Evolutionary conservation across 2,329 filamentous ascomycete species (phyloP).

Genomic region (Fusarium sp.): DNA sequence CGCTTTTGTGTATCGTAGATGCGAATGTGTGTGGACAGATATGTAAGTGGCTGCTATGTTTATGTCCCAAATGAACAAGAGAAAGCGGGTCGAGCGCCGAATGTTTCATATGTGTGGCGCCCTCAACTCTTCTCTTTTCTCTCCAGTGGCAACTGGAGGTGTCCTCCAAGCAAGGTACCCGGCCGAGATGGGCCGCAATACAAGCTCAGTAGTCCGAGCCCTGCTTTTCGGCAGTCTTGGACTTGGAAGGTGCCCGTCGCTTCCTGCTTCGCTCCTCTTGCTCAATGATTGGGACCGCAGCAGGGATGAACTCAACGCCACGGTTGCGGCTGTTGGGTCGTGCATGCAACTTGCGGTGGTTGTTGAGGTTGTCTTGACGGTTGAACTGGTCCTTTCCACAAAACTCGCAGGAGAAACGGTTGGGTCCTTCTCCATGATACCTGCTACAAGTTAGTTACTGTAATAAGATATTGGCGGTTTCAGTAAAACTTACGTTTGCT

Average conservation of each 20-base stretch:
- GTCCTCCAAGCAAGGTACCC: constrained; percentile 43
- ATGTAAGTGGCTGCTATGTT: constrained; percentile 28
- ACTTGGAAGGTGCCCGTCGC: constrained; percentile 54
- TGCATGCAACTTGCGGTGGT: constrained; percentile 57
- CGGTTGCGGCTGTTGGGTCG: constrained; percentile 55
- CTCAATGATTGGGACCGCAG: constrained; percentile 55
- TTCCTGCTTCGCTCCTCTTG: constrained; percentile 56
- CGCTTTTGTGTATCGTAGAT: constrained; percentile 28
- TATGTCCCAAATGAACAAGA: constrained; percentile 20
- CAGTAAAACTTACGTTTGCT: constrained; percentile 59
- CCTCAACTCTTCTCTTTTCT: constrained; percentile 30
- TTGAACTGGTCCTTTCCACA: constrained; percentile 58
- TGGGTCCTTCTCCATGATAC: constrained; percentile 55
- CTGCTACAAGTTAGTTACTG: constrained; percentile 23
- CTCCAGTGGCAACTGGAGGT: constrained; percentile 18
- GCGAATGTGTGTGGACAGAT: constrained; percentile 39
- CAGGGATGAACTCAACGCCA: constrained; percentile 56
- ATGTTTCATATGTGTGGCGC: constrained; percentile 41
- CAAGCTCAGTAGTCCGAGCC: constrained; percentile 46
- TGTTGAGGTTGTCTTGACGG: constrained; percentile 57
- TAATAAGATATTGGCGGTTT: not conserved
- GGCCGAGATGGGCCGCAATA: constrained; percentile 12
- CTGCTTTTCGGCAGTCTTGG: constrained; percentile 52
- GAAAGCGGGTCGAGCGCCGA: constrained; percentile 26
- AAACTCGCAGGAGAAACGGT: constrained; percentile 57